Conservation (phyloP, 495 filamentous ascomycete genomes). For the Aspergillus homomorphus region DNA sequence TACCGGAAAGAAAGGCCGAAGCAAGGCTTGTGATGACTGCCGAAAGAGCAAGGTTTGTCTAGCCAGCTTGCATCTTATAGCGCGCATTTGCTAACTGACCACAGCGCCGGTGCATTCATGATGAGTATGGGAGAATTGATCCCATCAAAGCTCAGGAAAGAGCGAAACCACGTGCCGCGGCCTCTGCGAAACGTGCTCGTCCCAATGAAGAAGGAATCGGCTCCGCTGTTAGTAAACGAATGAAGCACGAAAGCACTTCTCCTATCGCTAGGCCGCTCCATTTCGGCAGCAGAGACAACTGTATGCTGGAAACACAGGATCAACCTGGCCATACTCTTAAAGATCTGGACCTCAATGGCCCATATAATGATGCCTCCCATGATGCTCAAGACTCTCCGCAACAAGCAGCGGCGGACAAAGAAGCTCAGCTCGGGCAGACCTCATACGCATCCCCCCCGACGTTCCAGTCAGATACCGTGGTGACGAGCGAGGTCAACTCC, state of each 20-base stretch:
- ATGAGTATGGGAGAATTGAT: conserved; percentile 62
- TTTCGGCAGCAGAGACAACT: conserved; percentile 17
- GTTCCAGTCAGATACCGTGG: conserved; percentile 34
- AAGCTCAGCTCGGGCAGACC: conserved; percentile 20
- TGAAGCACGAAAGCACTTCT: conserved; percentile 42
- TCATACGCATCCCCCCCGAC: conserved; percentile 42
- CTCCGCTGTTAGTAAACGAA: conserved; percentile 29
- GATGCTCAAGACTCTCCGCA: conserved; percentile 17
- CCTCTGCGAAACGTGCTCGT: conserved; percentile 46
- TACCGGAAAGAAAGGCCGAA: conserved; percentile 52
- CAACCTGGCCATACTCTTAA: conserved; percentile 14
- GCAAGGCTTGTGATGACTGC: conserved; percentile 64
- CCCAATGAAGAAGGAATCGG: conserved; percentile 35
- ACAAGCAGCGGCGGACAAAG: conserved; percentile 17
- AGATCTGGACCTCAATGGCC: conserved; percentile 9
- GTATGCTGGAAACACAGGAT: conserved; percentile 12
- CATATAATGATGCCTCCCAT: conserved; percentile 3
- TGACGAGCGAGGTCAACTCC: conserved; percentile 31
- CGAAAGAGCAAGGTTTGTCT: conserved; percentile 62
- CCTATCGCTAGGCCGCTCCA: conserved; percentile 27
- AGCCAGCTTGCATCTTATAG: neutral
- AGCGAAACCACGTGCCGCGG: conserved; percentile 54
- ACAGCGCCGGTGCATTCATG: conserved; percentile 67
- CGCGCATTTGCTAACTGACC: conserved; percentile 14
- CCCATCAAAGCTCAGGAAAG: conserved; percentile 59